These are phyloP conservation scores for Suzukiozyma palmioleophila DNA, from an alignment of 1,139 yeast species.

Conservation along the genomic window DNA sequence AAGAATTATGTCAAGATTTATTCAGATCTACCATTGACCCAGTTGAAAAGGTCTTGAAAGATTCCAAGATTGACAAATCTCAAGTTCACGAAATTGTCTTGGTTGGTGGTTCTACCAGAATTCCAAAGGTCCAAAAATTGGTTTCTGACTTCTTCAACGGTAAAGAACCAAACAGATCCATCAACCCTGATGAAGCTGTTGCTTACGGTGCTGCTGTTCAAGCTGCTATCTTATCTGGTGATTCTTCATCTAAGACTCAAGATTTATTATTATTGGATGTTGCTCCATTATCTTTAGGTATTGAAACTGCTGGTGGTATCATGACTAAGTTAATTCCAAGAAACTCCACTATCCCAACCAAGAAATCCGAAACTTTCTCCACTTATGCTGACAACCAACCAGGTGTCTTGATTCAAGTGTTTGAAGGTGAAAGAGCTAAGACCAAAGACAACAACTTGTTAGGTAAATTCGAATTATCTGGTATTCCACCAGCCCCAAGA, in stretches of 20 bases:
- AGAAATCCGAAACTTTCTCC: constrained; percentile 94
- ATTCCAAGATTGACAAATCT: constrained; percentile 86
- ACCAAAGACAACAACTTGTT: constrained; percentile 92
- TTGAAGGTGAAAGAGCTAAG: constrained; percentile 95
- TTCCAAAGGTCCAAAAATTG: constrained; percentile 97
- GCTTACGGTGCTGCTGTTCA: constrained; percentile 99
- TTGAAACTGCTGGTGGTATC: constrained; percentile 97
- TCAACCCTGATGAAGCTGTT: constrained; percentile 98
- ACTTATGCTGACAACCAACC: constrained; percentile 98
- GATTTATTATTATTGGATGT: constrained; percentile 85
- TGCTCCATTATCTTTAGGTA: constrained; percentile 92
- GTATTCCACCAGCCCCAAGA: constrained; percentile 98
- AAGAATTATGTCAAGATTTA: constrained; percentile 92
- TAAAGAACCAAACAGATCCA: constrained; percentile 90
- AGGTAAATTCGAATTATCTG: constrained; percentile 93
- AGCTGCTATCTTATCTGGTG: constrained; percentile 82
- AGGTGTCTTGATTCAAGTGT: constrained; percentile 92
- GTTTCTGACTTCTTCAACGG: constrained; percentile 97
- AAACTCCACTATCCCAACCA: constrained; percentile 95
- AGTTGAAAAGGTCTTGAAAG: constrained; percentile 96
- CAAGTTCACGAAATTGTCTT: constrained; percentile 91
- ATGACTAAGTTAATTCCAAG: constrained; percentile 96
- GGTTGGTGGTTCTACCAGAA: constrained; percentile 99
- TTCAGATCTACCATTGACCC: constrained; percentile 96
- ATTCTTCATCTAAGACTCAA: constrained; percentile 63